Base-by-base conservation (phyloP, 495 filamentous ascomycete genomes). In the Cercophora newfieldiana region DNA sequence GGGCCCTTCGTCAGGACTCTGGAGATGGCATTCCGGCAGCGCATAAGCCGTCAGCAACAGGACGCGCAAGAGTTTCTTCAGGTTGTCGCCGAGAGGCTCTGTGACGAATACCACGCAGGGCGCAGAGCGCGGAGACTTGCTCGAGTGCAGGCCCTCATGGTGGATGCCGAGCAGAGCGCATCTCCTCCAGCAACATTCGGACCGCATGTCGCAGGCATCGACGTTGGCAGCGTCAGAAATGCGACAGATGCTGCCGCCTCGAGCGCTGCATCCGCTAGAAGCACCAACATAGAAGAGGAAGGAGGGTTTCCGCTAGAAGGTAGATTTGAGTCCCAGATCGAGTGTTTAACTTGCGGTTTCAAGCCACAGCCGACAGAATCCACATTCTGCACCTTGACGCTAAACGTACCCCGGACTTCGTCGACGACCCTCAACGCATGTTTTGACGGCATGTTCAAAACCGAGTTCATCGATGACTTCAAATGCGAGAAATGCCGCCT, bases 11-110 rank as follows among this genome's bases (percentile, higher is more conserved):
- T 99, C 19, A 75, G 83, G 61, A 87, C 88, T 0, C 79, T 99
- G 26, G 95, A 99, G 78, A 81, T 82, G 44, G 93, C 94, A 4
- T 99, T 97, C 73, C 85, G 88, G 29, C 92, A 94, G 65, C 88
- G 90, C 49, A 94, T 99, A 71, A 97, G 90, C 71, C 89, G 95
- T 54, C 89, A 92, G 65, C 96, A 99, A 74, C 96, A 99, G 77
- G 95, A 99, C 79, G 95, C 95, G n/a, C 95, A 99, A 72, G 95
- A 99, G 74, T 96, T 99, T 64, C 71, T 99, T 61, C 95, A 99
- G 77, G 86, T 98, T 55, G 89, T 99, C 21, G 88, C 92, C 4
- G 96, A 99, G 78, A 85, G 94, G 51, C 82, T 99, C 33, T 91
- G 89, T 51, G 94, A 98, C 70, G 95, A 99, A 76, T 94, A 97